phyloP scores from a whole-genome alignment of 2,329 filamentous ascomycete genomes.

The Colletotrichum sp. region DNA sequence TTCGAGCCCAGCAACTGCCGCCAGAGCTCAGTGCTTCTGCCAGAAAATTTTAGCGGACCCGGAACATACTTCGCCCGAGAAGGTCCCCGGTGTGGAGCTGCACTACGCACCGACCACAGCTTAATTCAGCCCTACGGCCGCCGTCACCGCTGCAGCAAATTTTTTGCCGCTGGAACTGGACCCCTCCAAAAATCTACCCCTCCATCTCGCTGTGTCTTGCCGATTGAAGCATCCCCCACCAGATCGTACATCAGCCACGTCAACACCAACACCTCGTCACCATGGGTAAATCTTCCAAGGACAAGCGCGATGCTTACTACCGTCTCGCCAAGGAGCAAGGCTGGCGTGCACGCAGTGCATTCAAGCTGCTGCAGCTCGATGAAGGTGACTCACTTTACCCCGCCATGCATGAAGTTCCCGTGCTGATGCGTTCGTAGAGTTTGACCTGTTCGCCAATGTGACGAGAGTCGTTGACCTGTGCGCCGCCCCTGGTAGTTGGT shows the following conservation, averaged over 20 bases:
- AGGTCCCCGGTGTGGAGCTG: neutral
- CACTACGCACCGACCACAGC: constrained; percentile 28
- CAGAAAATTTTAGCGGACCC: constrained; percentile 19
- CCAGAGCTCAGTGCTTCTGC: neutral
- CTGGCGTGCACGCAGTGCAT: constrained; percentile 94
- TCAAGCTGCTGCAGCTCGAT: constrained; percentile 96
- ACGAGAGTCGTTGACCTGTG: constrained; percentile 95
- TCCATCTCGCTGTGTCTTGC: neutral
- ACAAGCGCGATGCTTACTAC: constrained; percentile 98
- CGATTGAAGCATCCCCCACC: neutral
- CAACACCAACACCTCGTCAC: neutral
- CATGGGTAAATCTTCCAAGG: constrained; percentile 96
- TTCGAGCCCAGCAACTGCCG: neutral
- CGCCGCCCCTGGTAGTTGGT: constrained; percentile 96
- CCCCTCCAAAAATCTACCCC: constrained; percentile 6
- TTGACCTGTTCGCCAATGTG: constrained; percentile 89
- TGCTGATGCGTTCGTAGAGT: constrained; percentile 61
- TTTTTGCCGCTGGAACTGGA: constrained; percentile 16
- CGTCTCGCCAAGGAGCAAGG: constrained; percentile 98
- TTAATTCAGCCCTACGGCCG: constrained; percentile 31
- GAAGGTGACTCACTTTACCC: constrained; percentile 55
- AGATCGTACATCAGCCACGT: neutral
- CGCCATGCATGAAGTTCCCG: neutral
- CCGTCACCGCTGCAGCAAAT: constrained; percentile 13
- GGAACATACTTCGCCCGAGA: neutral